Evolutionary conservation across 2,329 filamentous ascomycete species (phyloP).

Genomic region (Fusarium sp.): DNA sequence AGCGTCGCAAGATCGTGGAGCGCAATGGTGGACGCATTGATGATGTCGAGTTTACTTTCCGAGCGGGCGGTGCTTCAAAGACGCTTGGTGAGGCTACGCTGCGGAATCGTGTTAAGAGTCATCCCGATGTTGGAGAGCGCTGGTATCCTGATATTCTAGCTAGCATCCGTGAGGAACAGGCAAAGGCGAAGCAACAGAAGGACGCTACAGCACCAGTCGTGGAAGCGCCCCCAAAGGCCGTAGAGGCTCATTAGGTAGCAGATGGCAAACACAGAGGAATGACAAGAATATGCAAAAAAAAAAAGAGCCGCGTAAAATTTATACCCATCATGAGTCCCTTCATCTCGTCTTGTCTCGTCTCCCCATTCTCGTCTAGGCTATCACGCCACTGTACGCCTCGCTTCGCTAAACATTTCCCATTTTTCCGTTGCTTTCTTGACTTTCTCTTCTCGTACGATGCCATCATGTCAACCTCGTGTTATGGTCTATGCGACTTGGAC

Average conservation of each 20-base stretch:
- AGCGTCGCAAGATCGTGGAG: slow-evolving; percentile 70
- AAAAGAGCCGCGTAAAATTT: slow-evolving; percentile 37
- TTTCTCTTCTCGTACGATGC: slow-evolving; percentile 24
- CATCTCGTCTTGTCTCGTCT: slow-evolving; percentile 23
- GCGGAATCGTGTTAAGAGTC: slow-evolving; percentile 86
- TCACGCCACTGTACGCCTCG: slow-evolving; percentile 38
- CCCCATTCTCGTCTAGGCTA: slow-evolving; percentile 25
- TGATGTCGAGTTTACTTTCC: slow-evolving; percentile 89
- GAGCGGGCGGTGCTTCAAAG: slow-evolving; percentile 72
- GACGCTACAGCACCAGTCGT: slow-evolving; percentile 35
- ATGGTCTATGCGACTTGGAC: slow-evolving; percentile 47
- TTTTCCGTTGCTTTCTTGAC: background rate
- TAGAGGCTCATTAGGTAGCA: slow-evolving; percentile 49
- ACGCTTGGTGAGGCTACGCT: slow-evolving; percentile 85
- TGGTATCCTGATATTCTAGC: slow-evolving; percentile 77
- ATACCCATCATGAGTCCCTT: slow-evolving; percentile 29
- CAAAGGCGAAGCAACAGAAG: slow-evolving; percentile 52
- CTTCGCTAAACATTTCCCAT: slow-evolving; percentile 36
- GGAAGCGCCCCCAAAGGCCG: slow-evolving; percentile 39
- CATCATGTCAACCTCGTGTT: background rate
- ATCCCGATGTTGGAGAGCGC: slow-evolving; percentile 85
- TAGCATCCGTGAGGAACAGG: slow-evolving; percentile 70
- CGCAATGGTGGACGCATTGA: slow-evolving; percentile 70
- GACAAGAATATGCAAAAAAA: slow-evolving; percentile 13
- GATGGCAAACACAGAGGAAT: background rate